Evolutionary conservation across 805 yeast genomes (phyloP).

Genomic region (Metschnikowia hibisci): DNA sequence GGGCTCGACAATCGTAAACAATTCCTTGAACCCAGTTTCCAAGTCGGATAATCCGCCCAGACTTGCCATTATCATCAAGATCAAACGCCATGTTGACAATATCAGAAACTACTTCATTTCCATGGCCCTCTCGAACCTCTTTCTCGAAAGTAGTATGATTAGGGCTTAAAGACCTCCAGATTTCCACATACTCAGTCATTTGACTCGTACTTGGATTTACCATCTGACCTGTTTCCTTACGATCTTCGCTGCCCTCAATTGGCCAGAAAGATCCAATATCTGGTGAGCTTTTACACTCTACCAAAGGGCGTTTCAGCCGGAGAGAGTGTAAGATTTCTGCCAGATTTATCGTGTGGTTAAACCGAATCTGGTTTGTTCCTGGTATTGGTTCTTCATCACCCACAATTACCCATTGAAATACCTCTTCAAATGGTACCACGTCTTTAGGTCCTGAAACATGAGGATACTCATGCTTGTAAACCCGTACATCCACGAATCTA

Average conservation of each 20-base stretch:
- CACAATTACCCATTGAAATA: constrained; percentile 56
- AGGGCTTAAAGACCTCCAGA: constrained; percentile 52
- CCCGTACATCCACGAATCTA: constrained; percentile 47
- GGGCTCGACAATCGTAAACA: constrained; percentile 24
- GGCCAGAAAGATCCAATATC: constrained; percentile 47
- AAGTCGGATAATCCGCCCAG: constrained; percentile 45
- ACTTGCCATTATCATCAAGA: constrained; percentile 16
- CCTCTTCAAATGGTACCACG: constrained; percentile 20
- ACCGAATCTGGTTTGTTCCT: constrained; percentile 34
- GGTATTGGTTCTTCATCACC: constrained; percentile 43
- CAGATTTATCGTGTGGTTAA: constrained; percentile 43
- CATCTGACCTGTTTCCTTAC: constrained; percentile 52
- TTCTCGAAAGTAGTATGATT: constrained; percentile 23
- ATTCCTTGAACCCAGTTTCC: constrained; percentile 55
- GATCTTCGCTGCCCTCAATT: constrained; percentile 33
- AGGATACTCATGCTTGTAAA: constrained; percentile 18
- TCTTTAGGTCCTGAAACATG: constrained; percentile 6
- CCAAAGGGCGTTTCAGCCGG: constrained; percentile 28
- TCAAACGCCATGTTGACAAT: constrained; percentile 16
- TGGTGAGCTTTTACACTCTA: constrained; percentile 25
- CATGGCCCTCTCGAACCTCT: constrained; percentile 24
- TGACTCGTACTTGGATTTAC: constrained; percentile 39
- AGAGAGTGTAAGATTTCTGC: constrained; percentile 29
- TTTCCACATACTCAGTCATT: constrained; percentile 46
- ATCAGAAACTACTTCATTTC: constrained; percentile 20